Evolutionary conservation across 148 eudicot species (phyloP).

Genomic region (Gaultheria prostrata): DNA sequence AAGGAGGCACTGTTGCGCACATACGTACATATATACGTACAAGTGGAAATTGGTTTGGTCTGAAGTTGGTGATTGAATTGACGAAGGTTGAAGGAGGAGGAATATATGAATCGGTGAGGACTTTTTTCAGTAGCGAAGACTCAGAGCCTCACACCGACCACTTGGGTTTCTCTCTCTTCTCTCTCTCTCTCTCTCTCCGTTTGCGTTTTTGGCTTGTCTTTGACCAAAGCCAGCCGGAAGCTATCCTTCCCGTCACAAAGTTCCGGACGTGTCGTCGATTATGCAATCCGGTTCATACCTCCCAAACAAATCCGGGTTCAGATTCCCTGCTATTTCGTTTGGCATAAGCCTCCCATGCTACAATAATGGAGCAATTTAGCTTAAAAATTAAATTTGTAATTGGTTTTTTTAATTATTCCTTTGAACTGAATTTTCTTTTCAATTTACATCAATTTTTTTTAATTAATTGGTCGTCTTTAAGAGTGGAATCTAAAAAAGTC

Average conservation of each 20-base stretch:
- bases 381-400: no score
- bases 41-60: background rate
- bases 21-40: background rate
- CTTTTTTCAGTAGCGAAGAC: background rate
- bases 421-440: no score
- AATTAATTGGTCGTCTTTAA: no score
- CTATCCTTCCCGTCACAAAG: constrained; percentile 11
- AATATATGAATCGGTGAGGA: background rate
- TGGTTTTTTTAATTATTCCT: no score
- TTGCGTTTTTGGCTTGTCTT: constrained; percentile 16
- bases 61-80: background rate
- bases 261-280: constrained; percentile 40
- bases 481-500: no score
- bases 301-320: constrained; percentile 40
- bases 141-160: constrained; percentile 14
- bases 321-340: constrained; percentile 22
- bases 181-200: background rate
- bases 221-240: constrained; percentile 16
- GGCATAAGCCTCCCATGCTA: background rate
- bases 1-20: no score
- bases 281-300: constrained; percentile 41
- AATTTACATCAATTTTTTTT: no score
- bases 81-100: background rate
- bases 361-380: no score
- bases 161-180: background rate